These are phyloP conservation scores for Penicillium coffeae DNA, from an alignment of 495 filamentous ascomycete genomes.

Conservation along the genomic window DNA sequence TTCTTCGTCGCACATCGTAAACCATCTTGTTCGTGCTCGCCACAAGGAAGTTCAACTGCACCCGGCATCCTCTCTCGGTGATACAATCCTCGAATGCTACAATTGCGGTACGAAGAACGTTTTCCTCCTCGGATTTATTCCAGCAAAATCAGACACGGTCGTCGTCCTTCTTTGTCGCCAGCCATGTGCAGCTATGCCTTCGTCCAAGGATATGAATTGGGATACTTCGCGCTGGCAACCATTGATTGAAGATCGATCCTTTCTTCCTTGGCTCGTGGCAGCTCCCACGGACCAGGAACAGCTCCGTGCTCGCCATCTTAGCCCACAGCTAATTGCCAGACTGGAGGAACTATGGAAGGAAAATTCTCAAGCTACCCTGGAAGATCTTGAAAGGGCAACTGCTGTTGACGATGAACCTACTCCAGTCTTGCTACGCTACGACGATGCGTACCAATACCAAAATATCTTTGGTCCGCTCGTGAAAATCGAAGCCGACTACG, in stretches of 20 bases:
- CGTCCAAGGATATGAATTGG: conserved; percentile 99
- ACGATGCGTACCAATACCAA: conserved; percentile 98
- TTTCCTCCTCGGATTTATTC: conserved; percentile 98
- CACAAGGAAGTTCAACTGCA: conserved; percentile 99
- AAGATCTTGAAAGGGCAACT: conserved; percentile 88
- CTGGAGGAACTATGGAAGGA: conserved; percentile 99
- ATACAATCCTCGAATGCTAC: conserved; percentile 97
- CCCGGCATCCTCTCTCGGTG: conserved; percentile 88
- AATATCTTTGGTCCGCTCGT: conserved; percentile 98
- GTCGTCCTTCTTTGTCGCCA: conserved; percentile 96
- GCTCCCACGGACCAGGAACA: conserved; percentile 92
- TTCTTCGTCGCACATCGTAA: conserved; percentile 96
- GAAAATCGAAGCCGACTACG: conserved; percentile 99
- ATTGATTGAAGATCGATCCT: conserved; percentile 93
- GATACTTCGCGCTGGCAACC: conserved; percentile 98
- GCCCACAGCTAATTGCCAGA: conserved; percentile 93
- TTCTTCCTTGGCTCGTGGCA: conserved; percentile 89
- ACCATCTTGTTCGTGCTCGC: conserved; percentile 93
- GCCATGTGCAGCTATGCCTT: conserved; percentile 89
- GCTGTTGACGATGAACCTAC: conserved; percentile 94
- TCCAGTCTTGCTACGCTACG: conserved; percentile 89
- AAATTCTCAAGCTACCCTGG: conserved; percentile 81
- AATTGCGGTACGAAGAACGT: conserved; percentile 99
- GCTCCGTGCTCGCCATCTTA: conserved; percentile 88
- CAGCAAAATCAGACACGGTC: conserved; percentile 97